These are phyloP conservation scores for Lachancea lanzarotensis DNA, from an alignment of 805 yeast genomes.

Conservation along the genomic window DNA sequence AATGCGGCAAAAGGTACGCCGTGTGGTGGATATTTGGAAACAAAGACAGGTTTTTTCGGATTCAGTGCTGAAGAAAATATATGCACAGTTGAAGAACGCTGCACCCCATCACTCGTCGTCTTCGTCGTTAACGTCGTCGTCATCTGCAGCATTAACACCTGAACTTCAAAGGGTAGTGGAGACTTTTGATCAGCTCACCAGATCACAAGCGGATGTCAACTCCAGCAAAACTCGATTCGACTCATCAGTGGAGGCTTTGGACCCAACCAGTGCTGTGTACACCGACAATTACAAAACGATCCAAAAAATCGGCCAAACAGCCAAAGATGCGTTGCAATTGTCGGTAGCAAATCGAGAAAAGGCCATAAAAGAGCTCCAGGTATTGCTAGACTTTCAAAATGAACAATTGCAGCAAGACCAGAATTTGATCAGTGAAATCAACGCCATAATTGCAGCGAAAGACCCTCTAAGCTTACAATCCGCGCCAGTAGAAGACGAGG, in stretches of 20 bases:
- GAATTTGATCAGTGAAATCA: slow-evolving; percentile 23
- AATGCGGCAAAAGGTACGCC: slow-evolving; percentile 45
- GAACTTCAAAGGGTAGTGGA: slow-evolving; percentile 27
- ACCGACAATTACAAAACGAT: slow-evolving; percentile 29
- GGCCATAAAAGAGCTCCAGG: slow-evolving; percentile 21
- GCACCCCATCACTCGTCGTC: background rate
- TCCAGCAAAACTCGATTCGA: slow-evolving; percentile 28
- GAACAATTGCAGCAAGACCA: slow-evolving; percentile 26
- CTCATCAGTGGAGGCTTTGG: slow-evolving; percentile 22
- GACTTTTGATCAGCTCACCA: slow-evolving; percentile 18
- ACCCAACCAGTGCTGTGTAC: slow-evolving; percentile 25
- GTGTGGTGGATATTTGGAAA: slow-evolving; percentile 62
- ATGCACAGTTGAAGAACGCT: slow-evolving; percentile 13
- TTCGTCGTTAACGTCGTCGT: too few relatives aligned
- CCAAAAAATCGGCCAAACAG: slow-evolving; percentile 26
- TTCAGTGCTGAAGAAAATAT: slow-evolving; percentile 29
- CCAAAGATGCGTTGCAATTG: slow-evolving; percentile 26
- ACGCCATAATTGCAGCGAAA: slow-evolving; percentile 21
- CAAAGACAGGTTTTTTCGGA: slow-evolving; percentile 48
- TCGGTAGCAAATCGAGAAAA: slow-evolving; percentile 26
- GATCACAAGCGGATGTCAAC: slow-evolving; percentile 19
- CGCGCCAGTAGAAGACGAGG: slow-evolving; percentile 12
- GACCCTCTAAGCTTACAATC: slow-evolving; percentile 15
- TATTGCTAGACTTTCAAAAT: slow-evolving; percentile 22
- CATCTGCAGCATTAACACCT: slow-evolving; percentile 22